These are phyloP conservation scores for Diaporthe humulicola DNA, from an alignment of 2,329 filamentous ascomycete species.

Conservation along the genomic window DNA sequence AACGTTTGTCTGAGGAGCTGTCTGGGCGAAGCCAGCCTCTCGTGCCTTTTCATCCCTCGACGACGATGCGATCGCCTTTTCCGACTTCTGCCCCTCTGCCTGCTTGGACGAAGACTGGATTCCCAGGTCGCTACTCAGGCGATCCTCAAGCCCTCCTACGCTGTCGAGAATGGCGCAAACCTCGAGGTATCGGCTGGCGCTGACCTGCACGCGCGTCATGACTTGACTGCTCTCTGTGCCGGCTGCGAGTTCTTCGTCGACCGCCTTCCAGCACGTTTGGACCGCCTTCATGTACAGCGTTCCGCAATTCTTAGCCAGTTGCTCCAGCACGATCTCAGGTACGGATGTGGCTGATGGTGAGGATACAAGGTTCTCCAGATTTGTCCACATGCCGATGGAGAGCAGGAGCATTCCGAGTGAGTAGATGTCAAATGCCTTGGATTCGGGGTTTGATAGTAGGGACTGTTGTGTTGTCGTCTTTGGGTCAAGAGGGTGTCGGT, in stretches of 20 bases:
- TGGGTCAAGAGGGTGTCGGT: slow-evolving; percentile 77
- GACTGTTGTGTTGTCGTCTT: slow-evolving; percentile 61
- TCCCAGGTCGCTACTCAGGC: slow-evolving; percentile 62
- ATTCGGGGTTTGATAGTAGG: slow-evolving; percentile 64
- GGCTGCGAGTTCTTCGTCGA: slow-evolving; percentile 71
- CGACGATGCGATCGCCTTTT: slow-evolving; percentile 32
- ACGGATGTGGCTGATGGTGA: slow-evolving; percentile 64
- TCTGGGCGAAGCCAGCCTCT: slow-evolving; percentile 33
- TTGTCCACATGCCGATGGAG: slow-evolving; percentile 82
- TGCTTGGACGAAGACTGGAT: slow-evolving; percentile 31
- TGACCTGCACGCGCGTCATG: slow-evolving; percentile 65
- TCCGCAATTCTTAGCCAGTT: slow-evolving; percentile 77
- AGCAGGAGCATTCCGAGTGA: slow-evolving; percentile 80
- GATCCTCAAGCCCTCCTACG: slow-evolving; percentile 68
- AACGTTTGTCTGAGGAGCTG: neutral
- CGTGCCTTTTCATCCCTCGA: slow-evolving; percentile 39
- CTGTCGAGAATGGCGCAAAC: slow-evolving; percentile 74
- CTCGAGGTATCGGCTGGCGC: slow-evolving; percentile 70
- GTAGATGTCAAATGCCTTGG: slow-evolving; percentile 76
- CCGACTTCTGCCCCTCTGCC: slow-evolving; percentile 23
- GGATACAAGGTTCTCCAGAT: slow-evolving; percentile 67
- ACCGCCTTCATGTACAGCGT: slow-evolving; percentile 83
- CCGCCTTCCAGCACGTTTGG: slow-evolving; percentile 78
- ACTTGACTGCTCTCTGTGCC: slow-evolving; percentile 63
- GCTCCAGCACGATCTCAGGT: slow-evolving; percentile 71